Evolutionary conservation across 805 yeast genomes (phyloP), one percentile per base, ranked within the genome.

Genomic region (Ogataea wickerhamii): DNA sequence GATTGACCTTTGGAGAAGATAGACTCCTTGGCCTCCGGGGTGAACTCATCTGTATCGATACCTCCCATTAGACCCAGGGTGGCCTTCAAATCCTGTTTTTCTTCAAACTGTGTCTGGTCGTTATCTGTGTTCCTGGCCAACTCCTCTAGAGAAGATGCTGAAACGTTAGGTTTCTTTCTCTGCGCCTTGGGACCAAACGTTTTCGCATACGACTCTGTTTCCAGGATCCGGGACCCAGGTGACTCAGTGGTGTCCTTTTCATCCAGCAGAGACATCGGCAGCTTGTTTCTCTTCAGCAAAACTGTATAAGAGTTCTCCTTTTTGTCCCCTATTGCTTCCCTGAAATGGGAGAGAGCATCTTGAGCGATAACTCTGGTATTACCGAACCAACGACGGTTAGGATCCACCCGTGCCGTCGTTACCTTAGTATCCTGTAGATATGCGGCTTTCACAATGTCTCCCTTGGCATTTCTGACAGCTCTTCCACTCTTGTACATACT

Each of bases 1-100:
- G 97, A 88, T 68, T 91, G 98, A 54, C 98, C 98, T 63, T 91
- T 91, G 59, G 83, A 80, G 73, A 91, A 91, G 63, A 91, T 89
- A 43, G 93, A 89, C 64, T 93, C 98, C 60, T 87, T 88, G 27
- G 97, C 96, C 53, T 87, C 93, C 53, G 80, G 82, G 4, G 94
- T 74, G 76, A 83, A 86, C 38, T 87, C 96, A 49, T 87, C 95
- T 34, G 80, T 78, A 32, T 71, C 68, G 8, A 74, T 67, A 17
- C 76, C 80, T 47, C 87, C 88, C 91, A 84, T 84, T 42, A 84
- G 69, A 6, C 95, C 95, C 45, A 86, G 64, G 8, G 89, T 83
- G 6, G 88, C 71, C 35, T 77, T 73, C 55, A 87, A 66, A 52
- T 86, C 91, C 44, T 74, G 75, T 59, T 87, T 85, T 51, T 88